Base-by-base conservation (phyloP, 305 asterid species). In the Rubia tinctorum region DNA sequence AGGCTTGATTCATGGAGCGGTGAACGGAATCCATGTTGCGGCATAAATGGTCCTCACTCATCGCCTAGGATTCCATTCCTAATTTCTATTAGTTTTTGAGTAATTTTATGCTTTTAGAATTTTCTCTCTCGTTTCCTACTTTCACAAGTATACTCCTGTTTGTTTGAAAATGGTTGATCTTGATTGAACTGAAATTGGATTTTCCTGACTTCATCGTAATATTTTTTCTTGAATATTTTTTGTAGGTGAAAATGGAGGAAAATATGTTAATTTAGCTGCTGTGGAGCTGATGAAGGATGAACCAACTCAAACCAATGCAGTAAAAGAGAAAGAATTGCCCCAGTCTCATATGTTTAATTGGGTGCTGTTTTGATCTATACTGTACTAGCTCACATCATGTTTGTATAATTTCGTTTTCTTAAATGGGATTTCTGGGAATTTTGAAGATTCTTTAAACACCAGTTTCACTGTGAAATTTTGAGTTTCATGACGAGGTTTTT, bases 191-290 rank as follows among this genome's bases (percentile, higher is more conserved):
- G 56, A 43, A 66, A 42, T 20, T 20, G 71, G 71, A 37, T 40
- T 66, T 43, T 43, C 42, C n/a, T 42, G 71, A 39, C 56, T 43
- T 66, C 55, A 5, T 66, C 12, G 34, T n/a, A 66, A 42, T 34
- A 66, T 66, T 66, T 66, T 69, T 44, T 62, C 64, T 30, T 66
- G 37, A 44, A 47, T 10, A 6, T 73, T 64, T 9, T 64, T 60
- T 51, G 15, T 58, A 13, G 53, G 72, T 12, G 22, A 40, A 22
- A 76, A 22, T 71, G 71, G 76, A 76, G 71, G 43, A 76, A 76
- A 53, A 71, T 64, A 64, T 55, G 71, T 23, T 4, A 71, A 53
- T 56, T 25, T 18, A 43, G 68, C 17, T 60, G 71, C 23, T 70
- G 37, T 27, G 66, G 71, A 44, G 30, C 17, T 49, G 80, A 66